Base-by-base conservation (phyloP, 495 filamentous ascomycete species). In the Daldinia childiae region DNA sequence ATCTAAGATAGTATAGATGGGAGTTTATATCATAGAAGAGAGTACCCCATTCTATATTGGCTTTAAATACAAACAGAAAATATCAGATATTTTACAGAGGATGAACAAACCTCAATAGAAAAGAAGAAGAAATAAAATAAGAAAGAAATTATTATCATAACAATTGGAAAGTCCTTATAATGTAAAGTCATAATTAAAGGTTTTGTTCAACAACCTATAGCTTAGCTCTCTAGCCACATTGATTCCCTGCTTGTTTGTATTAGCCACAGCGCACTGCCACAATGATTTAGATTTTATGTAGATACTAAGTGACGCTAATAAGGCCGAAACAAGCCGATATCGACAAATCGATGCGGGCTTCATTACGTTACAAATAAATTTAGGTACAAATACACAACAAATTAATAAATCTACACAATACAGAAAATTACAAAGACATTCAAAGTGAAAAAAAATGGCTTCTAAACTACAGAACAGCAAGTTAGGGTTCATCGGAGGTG, bases 401-500 rank as follows among this genome's bases (percentile, higher is more conserved):
- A 29, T 15, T 62, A 68, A 27, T 38, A 68, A 68, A 58, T 15
- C 32, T 26, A 15, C 58, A 54, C 56, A 41, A 41, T 27, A 29
- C 29, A 26, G 17, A 39, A 39, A 54, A 39, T 17, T 12, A 36
- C 11, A 4, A 14, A 65, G 60, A 54, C 2, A 51, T 29, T 5
- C 30, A 19, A 54, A 11, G 24, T 6, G 11, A 11, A 77, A 73
- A 69, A 77, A 73, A 69, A 77, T 77, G 75, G 36, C 73, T 26
- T 71, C 75, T 0, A 70, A 75, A 61, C 48, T 77, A 5, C 64
- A 73, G 26, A 74, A 72, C 57, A 73, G 76, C 68, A 79, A 77
- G 56, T 41, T 79, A 14, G 73, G 76, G 60, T 79, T 79, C 65
- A 76, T 77, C 27, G 79, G 79, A 60, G 79, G 79, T 34, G 79